These are phyloP conservation scores for Solanum piurae DNA, from an alignment of 257 asterid genomes.

Conservation along the genomic window DNA sequence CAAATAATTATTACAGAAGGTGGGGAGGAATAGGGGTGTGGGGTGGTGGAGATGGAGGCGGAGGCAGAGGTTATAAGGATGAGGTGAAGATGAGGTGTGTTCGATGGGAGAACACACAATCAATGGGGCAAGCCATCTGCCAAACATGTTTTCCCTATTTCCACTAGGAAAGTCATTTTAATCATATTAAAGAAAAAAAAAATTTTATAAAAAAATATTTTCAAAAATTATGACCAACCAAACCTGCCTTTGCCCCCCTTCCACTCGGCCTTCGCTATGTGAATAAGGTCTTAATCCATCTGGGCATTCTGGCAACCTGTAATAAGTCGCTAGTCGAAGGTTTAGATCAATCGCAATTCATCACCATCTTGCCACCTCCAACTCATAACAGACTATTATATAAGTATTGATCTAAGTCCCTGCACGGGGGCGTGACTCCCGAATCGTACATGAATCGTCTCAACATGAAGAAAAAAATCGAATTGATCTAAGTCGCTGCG, in stretches of 20 bases:
- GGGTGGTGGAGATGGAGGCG: not conserved
- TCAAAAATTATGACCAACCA: not conserved
- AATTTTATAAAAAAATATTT: too few relatives aligned
- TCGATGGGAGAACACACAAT: not conserved
- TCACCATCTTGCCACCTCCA: not conserved
- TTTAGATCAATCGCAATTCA: not conserved
- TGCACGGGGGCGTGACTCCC: not conserved
- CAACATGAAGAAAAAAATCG: not conserved
- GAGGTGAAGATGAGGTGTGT: not conserved
- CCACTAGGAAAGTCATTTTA: not conserved
- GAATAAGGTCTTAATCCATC: too few relatives aligned
- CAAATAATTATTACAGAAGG: not conserved
- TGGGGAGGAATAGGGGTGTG: not conserved
- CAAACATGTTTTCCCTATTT: not conserved
- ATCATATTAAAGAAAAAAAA: too few relatives aligned
- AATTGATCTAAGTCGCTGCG: not conserved
- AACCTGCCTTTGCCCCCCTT: not conserved
- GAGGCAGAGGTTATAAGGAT: not conserved
- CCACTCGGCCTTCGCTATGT: not conserved
- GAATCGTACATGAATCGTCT: not conserved
- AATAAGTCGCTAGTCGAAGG: not conserved
- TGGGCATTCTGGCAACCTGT: not conserved
- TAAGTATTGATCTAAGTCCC: not conserved
- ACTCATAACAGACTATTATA: not conserved
- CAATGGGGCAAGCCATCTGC: not conserved